Base-by-base conservation (phyloP, 1,139 yeast genomes). In the Lodderomyces oxycetoniae region DNA sequence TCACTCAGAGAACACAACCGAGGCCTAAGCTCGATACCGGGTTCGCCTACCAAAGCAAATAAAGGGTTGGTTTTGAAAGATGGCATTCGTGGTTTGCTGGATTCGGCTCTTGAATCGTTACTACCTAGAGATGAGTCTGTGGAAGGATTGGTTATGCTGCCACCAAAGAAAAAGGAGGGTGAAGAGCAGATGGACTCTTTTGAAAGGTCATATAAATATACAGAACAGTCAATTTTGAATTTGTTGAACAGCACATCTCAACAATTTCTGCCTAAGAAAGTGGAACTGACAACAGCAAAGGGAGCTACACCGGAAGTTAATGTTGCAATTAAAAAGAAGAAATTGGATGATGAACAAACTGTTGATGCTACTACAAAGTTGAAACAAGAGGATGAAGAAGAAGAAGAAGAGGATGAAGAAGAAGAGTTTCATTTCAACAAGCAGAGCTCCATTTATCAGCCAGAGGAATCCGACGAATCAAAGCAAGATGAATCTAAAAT, bases 21-120 rank as follows among this genome's bases (percentile, higher is more conserved):
- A 32, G 42, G 48, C 5, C 54, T 68, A 31, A 51, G 55, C 10
- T 59, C 67, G 2, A 45, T 52, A 4, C 41, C 44, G 7, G 50
- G 51, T 11, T 47, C 50, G 17, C 48, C 48, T 10, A 40, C 41
- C 2, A 45, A 46, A 11, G 41, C 53, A 3, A 47, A 51, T 16
- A 53, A 49, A 22, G 72, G 73, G 2, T 43, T 66, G 3, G 55
- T 58, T 37, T 49, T 68, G 36, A 63, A 63, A 40, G 72, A 67
- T 44, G 74, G 74, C 8, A 63, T 68, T 20, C 65, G 63, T 40
- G 74, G 74, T 1, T 62, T 67, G 35, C 52, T 71, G 1, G 70
- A 67, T 42, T 57, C 58, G 21, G 37, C 63, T 33, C 70, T 67
- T 8, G 66, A 57, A 33, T 48, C 56, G 33, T 51, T 66, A 35